Evolutionary conservation across 352 stramenopile genomes (phyloP).

Genomic region (Achlya hypogyna): DNA sequence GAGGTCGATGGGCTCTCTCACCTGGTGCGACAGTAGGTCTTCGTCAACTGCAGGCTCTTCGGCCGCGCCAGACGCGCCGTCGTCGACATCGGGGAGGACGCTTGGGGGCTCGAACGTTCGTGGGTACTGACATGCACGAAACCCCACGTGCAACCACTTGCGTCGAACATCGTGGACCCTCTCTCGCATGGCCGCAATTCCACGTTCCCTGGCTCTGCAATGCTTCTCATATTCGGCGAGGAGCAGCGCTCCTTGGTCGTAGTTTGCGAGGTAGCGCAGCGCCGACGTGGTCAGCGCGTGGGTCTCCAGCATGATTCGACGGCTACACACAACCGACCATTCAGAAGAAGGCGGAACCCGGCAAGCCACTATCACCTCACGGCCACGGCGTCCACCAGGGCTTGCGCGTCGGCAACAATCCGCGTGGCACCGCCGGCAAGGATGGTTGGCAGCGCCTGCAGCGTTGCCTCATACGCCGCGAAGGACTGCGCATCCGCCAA

Average conservation of each 20-base stretch:
- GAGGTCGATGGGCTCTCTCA: not conserved
- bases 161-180: not conserved
- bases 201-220: not conserved
- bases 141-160: not conserved
- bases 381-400: not conserved
- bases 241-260: not conserved
- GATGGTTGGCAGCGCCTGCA: not conserved
- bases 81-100: not conserved
- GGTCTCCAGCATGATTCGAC: no score
- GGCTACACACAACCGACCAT: no score
- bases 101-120: not conserved
- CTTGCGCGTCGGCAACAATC: not conserved
- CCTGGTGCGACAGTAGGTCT: not conserved
- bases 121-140: not conserved
- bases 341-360: no score
- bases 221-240: not conserved
- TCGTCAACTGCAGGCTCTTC: not conserved
- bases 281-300: no score
- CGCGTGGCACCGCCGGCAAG: not conserved
- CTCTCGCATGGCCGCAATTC: not conserved
- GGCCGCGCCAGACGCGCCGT: no score
- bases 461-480: not conserved
- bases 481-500: not conserved
- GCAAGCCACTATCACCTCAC: constrained; percentile 14
- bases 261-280: no score